phyloP scores from a whole-genome alignment of 2,329 filamentous ascomycete species.

The Ramularia collo-cygni region DNA sequence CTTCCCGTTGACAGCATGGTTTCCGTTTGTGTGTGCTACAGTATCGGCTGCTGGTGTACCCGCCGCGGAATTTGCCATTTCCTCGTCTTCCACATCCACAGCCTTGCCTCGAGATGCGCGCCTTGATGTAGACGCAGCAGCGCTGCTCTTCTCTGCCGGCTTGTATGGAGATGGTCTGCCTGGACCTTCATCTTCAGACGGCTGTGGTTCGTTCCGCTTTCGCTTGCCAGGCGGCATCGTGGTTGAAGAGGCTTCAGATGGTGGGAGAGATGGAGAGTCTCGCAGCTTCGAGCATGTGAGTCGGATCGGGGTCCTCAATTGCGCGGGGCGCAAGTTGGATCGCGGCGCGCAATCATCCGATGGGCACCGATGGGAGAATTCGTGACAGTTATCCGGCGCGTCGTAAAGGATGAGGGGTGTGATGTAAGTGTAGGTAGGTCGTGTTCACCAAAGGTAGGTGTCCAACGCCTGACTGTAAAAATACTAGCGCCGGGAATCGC shows the following conservation, averaged over 20 bases:
- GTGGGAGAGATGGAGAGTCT: not conserved
- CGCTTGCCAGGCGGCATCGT: conserved; percentile 42
- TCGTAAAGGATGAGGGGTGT: no score
- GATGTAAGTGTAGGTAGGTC: no score
- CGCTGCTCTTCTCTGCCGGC: conserved; percentile 42
- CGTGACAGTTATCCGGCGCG: no score
- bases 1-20: conserved; percentile 10
- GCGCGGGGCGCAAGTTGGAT: not conserved
- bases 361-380: not conserved
- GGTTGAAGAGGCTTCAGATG: not conserved
- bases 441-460: no score
- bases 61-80: conserved; percentile 6
- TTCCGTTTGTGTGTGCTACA: conserved; percentile 8
- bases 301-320: not conserved
- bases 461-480: no score
- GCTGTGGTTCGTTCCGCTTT: conserved; percentile 45
- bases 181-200: conserved; percentile 37
- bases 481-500: no score
- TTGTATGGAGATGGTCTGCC: conserved; percentile 45
- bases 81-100: conserved; percentile 10
- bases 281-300: no score
- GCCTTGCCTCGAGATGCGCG: conserved; percentile 28
- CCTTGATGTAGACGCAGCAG: conserved; percentile 36
- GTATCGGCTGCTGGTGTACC: conserved; percentile 9
- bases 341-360: not conserved